Evolutionary conservation across 345 rosid genomes (phyloP), one percentile per base, ranked within the genome.

Genomic region (Anacardium occidentale): DNA sequence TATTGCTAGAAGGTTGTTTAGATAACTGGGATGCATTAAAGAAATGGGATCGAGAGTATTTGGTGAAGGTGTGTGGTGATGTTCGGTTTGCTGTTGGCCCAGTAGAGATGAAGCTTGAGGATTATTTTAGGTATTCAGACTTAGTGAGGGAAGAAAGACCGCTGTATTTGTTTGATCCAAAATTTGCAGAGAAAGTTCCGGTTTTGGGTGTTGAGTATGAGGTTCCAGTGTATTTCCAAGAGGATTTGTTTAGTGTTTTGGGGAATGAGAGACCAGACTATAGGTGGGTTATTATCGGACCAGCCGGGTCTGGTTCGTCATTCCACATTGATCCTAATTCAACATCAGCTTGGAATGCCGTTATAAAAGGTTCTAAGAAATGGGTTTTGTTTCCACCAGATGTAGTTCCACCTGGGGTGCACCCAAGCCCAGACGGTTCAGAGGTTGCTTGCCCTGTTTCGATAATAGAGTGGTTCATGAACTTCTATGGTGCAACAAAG

Each of bases 261-360:
- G 99, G 94, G 0, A 77, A 79, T 8, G 96, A 88, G 82, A 83
- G 99, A 57, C 98, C 97, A 20, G 98, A 95, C 72, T 89, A 89
- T 74, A 79, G 99, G 79, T 95, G 99, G 99, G 82, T 95, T 68
- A 95, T 95, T 64, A 85, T 92, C 13, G 98, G 99, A 1, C 98
- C 99, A 32, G 85, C 96, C 10, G 96, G 99, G 6, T 92, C 99
- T 25, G 99, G 99, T 45, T 95, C 99, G 0, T 95, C 99, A 4
- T 94, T 94, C 75, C 98, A 94, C 75, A 94, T 94, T 70, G 98
- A 94, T 90, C 98, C 98, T 66, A 95, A 94, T 82, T 92, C 99
- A 8, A 95, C 99, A 2, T 95, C 98, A 0, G 98, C 99, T 61
- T 95, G 99, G 99, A 92, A 90, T 75, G 98, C 98, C 0, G 92